Percentiles rank a stretch among this genome's conserved stretches.
Evolutionary conservation across 1,284 basidiomycete genomes (phyloP).

Genomic region (Apiotrichum gracile): DNA sequence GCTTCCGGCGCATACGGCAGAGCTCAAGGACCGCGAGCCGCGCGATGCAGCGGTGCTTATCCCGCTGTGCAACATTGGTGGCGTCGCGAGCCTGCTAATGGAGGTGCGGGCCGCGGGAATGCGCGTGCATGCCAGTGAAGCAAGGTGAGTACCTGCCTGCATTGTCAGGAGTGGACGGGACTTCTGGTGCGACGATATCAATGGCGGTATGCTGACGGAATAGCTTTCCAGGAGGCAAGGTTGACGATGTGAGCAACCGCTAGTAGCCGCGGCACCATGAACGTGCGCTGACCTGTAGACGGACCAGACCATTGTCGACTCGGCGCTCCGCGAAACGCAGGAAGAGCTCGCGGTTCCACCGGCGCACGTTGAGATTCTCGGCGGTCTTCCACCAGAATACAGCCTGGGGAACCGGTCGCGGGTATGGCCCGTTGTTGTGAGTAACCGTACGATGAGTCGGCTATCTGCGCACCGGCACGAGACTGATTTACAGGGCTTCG

Average conservation of each 20-base stretch:
- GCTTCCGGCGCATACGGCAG: constrained; percentile 27
- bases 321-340: constrained; percentile 36
- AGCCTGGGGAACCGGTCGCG: constrained; percentile 36
- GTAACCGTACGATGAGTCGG: constrained; percentile 1
- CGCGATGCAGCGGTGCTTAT: constrained; percentile 37
- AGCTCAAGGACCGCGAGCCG: not conserved
- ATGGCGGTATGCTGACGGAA: not conserved
- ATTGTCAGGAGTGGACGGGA: not conserved
- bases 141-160: constrained; percentile 27
- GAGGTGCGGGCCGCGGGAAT: constrained; percentile 28
- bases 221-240: constrained; percentile 13
- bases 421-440: constrained; percentile 42
- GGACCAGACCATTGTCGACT: constrained; percentile 24
- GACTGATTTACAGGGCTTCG: constrained; percentile 23
- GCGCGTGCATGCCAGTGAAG: constrained; percentile 39
- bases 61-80: constrained; percentile 36
- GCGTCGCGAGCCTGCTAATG: constrained; percentile 30
- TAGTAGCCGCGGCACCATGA: not conserved
- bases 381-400: constrained; percentile 34
- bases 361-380: constrained; percentile 34
- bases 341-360: constrained; percentile 35
- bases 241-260: not conserved
- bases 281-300: not conserved
- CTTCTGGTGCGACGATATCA: not conserved
- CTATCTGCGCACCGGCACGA: not conserved